Percentiles rank a stretch among this genome's conserved stretches.
These are phyloP conservation scores for Aspergillus costaricaensis DNA, from an alignment of 2,329 filamentous ascomycete species.

Conservation along the genomic window DNA sequence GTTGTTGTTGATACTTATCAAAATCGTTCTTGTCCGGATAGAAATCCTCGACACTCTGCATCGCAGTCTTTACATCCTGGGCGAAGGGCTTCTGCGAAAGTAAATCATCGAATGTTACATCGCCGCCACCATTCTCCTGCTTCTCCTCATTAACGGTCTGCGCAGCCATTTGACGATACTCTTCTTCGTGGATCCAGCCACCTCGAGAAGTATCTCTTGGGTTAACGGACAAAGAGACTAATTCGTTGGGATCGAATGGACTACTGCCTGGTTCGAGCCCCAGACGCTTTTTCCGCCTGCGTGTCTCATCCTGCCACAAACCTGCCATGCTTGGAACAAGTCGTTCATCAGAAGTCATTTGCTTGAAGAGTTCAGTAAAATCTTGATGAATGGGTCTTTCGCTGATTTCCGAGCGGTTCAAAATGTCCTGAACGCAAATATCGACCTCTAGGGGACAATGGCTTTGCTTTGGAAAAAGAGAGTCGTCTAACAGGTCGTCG, in stretches of 20 bases:
- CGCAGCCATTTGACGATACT: constrained; percentile 68
- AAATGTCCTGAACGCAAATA: constrained; percentile 81
- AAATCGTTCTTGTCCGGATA: constrained; percentile 66
- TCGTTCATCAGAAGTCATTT: constrained; percentile 69
- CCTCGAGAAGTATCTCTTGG: constrained; percentile 68
- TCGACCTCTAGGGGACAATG: constrained; percentile 91
- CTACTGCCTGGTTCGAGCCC: constrained; percentile 67
- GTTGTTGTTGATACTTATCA: constrained; percentile 24
- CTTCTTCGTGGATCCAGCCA: constrained; percentile 92
- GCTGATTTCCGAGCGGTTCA: constrained; percentile 75
- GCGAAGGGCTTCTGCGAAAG: constrained; percentile 57
- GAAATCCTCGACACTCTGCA: constrained; percentile 85
- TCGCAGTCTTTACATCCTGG: constrained; percentile 67
- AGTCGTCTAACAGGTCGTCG: constrained; percentile 62
- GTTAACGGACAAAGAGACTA: constrained; percentile 88
- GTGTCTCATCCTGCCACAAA: constrained; percentile 87
- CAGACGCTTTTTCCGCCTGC: constrained; percentile 72
- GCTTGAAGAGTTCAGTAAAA: constrained; percentile 72
- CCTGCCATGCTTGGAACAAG: constrained; percentile 92
- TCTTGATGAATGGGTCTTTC: constrained; percentile 82
- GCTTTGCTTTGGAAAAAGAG: constrained; percentile 72
- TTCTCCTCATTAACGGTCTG: constrained; percentile 67
- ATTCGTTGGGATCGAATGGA: constrained; percentile 76
- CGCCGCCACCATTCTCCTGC: constrained; percentile 46
- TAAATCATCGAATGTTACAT: constrained; percentile 66